Conservation (phyloP, 805 yeast species). For the Metschnikowia baotianmanensis region DNA sequence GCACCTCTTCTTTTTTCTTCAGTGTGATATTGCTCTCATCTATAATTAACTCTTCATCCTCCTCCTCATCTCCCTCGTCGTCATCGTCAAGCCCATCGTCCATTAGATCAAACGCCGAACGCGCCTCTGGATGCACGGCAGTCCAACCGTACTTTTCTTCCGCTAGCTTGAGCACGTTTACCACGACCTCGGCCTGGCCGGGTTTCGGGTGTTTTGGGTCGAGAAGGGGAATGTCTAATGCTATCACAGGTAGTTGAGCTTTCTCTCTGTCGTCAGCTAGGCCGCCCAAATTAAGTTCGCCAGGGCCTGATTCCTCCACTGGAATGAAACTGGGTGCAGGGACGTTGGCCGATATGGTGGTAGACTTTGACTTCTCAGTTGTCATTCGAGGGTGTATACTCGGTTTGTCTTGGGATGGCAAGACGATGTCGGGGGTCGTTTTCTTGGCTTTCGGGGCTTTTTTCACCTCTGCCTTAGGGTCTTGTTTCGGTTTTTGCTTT, state of each 20-base stretch:
- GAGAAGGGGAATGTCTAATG: slow-evolving; percentile 51
- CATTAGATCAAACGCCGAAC: slow-evolving; percentile 53
- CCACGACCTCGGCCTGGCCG: slow-evolving; percentile 61
- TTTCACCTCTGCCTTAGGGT: slow-evolving; percentile 7
- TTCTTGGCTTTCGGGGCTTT: slow-evolving; percentile 17
- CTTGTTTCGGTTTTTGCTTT: slow-evolving; percentile 4
- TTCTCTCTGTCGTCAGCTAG: slow-evolving; percentile 13
- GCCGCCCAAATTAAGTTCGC: slow-evolving; percentile 9
- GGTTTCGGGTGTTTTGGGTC: slow-evolving; percentile 48
- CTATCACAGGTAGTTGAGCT: slow-evolving; percentile 45
- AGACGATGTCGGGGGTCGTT: slow-evolving; percentile 20
- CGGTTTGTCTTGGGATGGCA: slow-evolving; percentile 15
- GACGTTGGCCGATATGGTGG: slow-evolving; percentile 8
- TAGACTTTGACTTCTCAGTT: slow-evolving; percentile 19
- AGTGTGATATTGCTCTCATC: slow-evolving; percentile 13
- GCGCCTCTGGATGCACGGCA: slow-evolving; percentile 63
- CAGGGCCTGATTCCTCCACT: slow-evolving; percentile 13
- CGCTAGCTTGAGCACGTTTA: slow-evolving; percentile 69
- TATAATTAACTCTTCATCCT: slow-evolving; percentile 38
- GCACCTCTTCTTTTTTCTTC: slow-evolving; percentile 26
- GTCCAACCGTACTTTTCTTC: slow-evolving; percentile 86
- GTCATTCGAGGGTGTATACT: slow-evolving; percentile 24
- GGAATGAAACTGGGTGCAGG: slow-evolving; percentile 20
- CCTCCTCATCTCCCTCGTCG: slow-evolving; percentile 44
- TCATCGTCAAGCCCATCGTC: slow-evolving; percentile 52